Evolutionary conservation across 805 yeast genomes (phyloP).

Genomic region (Brettanomyces bruxellensis): DNA sequence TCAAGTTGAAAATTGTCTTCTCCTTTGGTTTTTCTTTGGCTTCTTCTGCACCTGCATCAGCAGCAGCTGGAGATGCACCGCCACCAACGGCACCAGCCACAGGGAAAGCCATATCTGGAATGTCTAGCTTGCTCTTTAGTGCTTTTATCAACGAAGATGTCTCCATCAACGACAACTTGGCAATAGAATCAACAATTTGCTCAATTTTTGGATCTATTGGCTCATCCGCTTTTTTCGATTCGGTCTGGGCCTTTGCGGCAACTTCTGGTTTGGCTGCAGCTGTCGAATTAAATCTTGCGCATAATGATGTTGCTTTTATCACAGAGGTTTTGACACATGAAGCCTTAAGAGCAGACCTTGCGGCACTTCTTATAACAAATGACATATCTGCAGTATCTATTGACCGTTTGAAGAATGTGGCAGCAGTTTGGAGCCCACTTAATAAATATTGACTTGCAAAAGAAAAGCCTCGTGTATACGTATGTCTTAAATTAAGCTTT

Average conservation of each 20-base stretch:
- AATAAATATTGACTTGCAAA: too few relatives aligned
- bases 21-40: conserved; percentile 79
- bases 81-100: conserved; percentile 53
- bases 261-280: conserved; percentile 17
- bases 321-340: conserved; percentile 7
- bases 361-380: conserved; percentile 8
- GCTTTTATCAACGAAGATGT: conserved; percentile 82
- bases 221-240: conserved; percentile 77
- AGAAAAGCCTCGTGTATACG: too few relatives aligned
- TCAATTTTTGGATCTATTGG: conserved; percentile 83
- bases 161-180: conserved; percentile 85
- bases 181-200: conserved; percentile 81
- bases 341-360: conserved; percentile 14
- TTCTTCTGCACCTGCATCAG: conserved; percentile 61
- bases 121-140: conserved; percentile 73
- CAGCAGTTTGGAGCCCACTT: too few relatives aligned
- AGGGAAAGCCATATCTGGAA: conserved; percentile 88
- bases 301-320: conserved; percentile 5
- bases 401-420: neutral
- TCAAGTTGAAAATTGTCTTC: conserved; percentile 85
- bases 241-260: conserved; percentile 63
- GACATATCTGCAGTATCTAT: neutral
- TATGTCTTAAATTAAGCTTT: too few relatives aligned
- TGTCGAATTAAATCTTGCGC: conserved; percentile 41
- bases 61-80: conserved; percentile 56